Percentiles rank a stretch among this genome's conserved stretches.
Conservation (phyloP, 2,329 filamentous ascomycete species). For the Paraconiothyrium sp. region DNA sequence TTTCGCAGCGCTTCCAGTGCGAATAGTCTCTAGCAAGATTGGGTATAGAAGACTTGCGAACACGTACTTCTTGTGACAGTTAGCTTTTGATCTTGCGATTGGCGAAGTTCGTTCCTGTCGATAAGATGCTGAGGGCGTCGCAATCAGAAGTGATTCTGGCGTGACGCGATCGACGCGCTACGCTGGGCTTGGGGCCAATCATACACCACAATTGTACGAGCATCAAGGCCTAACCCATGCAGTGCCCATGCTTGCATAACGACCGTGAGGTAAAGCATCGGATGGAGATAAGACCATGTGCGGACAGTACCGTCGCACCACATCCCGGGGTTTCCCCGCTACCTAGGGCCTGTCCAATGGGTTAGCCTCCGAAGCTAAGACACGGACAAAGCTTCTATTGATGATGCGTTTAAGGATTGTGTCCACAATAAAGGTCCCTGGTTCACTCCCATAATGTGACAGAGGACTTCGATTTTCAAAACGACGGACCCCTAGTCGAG, state of each 20-base stretch:
- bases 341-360: background rate
- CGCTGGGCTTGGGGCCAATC: background rate
- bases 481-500: background rate
- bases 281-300: background rate
- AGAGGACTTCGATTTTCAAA: background rate
- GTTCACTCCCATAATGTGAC: background rate
- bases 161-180: constrained; percentile 1
- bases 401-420: background rate
- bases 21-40: background rate
- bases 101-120: background rate
- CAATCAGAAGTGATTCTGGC: constrained; percentile 4
- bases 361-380: background rate
- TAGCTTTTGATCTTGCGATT: background rate
- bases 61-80: background rate
- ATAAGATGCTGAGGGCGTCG: background rate
- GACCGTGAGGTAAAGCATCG: background rate
- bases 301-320: background rate
- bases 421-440: background rate
- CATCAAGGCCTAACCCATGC: background rate
- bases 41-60: background rate
- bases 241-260: background rate
- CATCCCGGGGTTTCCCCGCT: background rate
- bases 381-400: background rate
- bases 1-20: background rate
- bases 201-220: background rate